Percentiles rank a stretch among this genome's conserved stretches.
Evolutionary conservation across 495 filamentous ascomycete genomes (phyloP).

Genomic region (Penicillium diatomitis): DNA sequence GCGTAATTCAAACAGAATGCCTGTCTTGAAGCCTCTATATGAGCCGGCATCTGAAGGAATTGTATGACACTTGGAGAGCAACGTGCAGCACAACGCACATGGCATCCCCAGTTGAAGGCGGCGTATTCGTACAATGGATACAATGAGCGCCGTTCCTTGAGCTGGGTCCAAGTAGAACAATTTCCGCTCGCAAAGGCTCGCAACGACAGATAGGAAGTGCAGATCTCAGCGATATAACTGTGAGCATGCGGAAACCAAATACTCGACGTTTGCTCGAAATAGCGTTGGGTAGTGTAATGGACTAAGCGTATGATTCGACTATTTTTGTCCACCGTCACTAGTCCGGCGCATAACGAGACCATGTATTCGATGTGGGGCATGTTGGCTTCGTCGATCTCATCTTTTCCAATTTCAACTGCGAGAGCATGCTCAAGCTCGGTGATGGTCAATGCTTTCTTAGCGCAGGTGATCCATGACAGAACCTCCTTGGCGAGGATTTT

Average conservation of each 20-base stretch:
- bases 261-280: constrained; percentile 21
- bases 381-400: constrained; percentile 31
- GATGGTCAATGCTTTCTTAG: constrained; percentile 31
- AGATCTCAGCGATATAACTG: constrained; percentile 3
- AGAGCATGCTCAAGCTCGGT: constrained; percentile 41
- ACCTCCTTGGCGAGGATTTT: constrained; percentile 19
- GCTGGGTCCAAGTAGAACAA: not conserved
- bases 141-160: not conserved
- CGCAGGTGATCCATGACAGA: constrained; percentile 24
- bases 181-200: not conserved
- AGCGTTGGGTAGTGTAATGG: constrained; percentile 49
- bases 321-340: constrained; percentile 39
- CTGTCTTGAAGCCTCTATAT: too few species aligned
- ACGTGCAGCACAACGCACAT: too few species aligned
- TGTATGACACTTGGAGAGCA: too few species aligned
- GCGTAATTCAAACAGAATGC: too few species aligned
- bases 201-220: constrained; percentile 14
- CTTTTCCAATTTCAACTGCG: constrained; percentile 23
- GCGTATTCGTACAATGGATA: not conserved
- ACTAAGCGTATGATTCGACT: constrained; percentile 25
- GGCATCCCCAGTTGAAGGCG: not conserved
- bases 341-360: constrained; percentile 39
- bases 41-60: too few species aligned
- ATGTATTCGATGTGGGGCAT: constrained; percentile 29
- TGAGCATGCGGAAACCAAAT: constrained; percentile 10